A percentile compares a stretch with the other conserved stretches of the same genome.
Conservation (phyloP, 1,284 basidiomycete genomes). For the Ganoderma meredithae region DNA sequence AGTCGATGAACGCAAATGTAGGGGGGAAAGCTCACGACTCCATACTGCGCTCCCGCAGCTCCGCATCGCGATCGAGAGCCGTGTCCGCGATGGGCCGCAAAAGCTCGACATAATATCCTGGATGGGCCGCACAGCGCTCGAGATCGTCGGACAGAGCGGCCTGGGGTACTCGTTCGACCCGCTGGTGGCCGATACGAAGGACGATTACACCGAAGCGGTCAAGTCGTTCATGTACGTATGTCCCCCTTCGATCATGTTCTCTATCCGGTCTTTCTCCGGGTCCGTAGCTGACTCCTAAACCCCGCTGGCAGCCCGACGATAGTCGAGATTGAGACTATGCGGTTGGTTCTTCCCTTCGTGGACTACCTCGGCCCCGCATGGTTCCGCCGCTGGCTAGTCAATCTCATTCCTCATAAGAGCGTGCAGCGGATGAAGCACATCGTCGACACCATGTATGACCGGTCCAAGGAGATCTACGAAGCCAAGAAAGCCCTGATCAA, state of each 20-base stretch:
- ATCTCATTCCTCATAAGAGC: slow-evolving; percentile 16
- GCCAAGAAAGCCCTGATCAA: slow-evolving; percentile 43
- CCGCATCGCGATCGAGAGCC: slow-evolving; percentile 1
- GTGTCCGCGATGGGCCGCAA: not conserved
- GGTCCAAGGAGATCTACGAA: slow-evolving; percentile 46
- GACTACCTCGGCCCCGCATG: not conserved
- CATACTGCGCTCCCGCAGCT: not conserved
- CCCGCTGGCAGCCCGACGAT: not conserved
- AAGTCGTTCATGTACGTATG: slow-evolving; percentile 32
- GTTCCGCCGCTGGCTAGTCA: slow-evolving; percentile 9
- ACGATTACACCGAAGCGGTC: slow-evolving; percentile 36
- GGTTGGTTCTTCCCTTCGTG: not conserved
- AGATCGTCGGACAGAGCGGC: slow-evolving; percentile 40
- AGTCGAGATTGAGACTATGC: not conserved
- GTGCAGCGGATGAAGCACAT: slow-evolving; percentile 46
- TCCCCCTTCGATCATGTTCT: too few relatives aligned
- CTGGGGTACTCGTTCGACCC: slow-evolving; percentile 42
- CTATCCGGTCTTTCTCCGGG: not conserved
- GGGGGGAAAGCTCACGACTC: too few relatives aligned
- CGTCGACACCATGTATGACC: slow-evolving; percentile 46
- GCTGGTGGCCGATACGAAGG: slow-evolving; percentile 26
- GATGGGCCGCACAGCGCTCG: slow-evolving; percentile 41
- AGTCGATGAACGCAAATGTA: not conserved
- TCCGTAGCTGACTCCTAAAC: not conserved
- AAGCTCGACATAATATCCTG: slow-evolving; percentile 40